Evolutionary conservation across 208 protist genomes (phyloP).

Genomic region (Angomonas ambiguus): DNA sequence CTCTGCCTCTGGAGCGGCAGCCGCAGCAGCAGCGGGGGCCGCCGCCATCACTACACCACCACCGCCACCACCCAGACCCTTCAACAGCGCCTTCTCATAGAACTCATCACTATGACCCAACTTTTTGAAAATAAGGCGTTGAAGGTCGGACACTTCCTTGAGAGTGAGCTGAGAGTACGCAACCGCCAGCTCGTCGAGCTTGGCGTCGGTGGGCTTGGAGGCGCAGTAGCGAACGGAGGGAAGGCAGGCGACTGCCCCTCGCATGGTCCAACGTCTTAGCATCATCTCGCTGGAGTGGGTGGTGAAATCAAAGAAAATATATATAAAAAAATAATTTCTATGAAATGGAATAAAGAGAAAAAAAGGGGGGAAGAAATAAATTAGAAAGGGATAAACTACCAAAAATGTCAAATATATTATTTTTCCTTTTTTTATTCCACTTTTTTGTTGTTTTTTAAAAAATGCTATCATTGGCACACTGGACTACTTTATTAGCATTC

Average conservation of each 20-base stretch:
- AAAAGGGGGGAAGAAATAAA: too few species aligned
- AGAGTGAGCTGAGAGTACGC: constrained; percentile 85
- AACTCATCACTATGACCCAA: constrained; percentile 87
- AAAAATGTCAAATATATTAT: too few species aligned
- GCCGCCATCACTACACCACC: constrained; percentile 30
- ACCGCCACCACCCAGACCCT: constrained; percentile 75
- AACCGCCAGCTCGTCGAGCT: constrained; percentile 69
- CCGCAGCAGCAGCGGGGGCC: constrained; percentile 27
- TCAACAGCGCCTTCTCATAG: constrained; percentile 87
- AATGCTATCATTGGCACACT: too few species aligned
- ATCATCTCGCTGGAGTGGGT: too few species aligned
- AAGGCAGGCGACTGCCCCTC: constrained; percentile 15
- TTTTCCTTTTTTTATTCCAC: too few species aligned
- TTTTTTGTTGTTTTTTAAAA: too few species aligned
- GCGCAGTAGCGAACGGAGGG: constrained; percentile 25
- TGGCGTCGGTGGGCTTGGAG: constrained; percentile 30
- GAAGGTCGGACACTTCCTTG: constrained; percentile 80
- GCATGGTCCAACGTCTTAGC: background rate
- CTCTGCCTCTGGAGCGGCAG: constrained; percentile 30
- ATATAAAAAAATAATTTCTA: too few species aligned
- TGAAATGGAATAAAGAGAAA: too few species aligned
- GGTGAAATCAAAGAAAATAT: too few species aligned
- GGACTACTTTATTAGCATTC: too few species aligned
- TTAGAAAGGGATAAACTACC: too few species aligned
- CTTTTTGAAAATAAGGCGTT: constrained; percentile 89